Conservation (phyloP, 148 eudicot species). For the Rhododendron williamsianum region DNA sequence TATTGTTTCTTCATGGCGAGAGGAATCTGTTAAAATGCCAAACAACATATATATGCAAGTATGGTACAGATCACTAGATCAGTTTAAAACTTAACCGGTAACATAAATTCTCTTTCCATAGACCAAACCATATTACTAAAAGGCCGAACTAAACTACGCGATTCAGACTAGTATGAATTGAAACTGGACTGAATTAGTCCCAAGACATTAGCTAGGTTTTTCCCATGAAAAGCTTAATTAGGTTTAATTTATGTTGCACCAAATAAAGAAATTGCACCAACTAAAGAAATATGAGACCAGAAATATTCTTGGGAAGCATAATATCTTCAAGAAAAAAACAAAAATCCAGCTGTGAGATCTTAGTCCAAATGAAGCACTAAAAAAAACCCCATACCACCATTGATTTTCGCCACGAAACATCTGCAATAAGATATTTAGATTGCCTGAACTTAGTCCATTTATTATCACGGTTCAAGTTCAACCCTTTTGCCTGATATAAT, state of each 20-base stretch:
- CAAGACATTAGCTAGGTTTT: neutral
- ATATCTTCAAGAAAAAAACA: neutral
- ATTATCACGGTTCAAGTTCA: neutral
- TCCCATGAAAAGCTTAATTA: too few relatives aligned
- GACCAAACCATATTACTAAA: neutral
- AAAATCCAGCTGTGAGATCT: neutral
- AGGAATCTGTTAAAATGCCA: too few relatives aligned
- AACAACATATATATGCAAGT: too few relatives aligned
- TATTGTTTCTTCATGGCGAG: too few relatives aligned
- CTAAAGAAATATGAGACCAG: neutral
- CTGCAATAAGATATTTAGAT: neutral
- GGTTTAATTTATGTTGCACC: too few relatives aligned
- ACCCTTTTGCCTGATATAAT: neutral
- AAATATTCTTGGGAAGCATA: neutral
- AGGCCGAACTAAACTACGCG: too few relatives aligned
- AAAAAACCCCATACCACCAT: neutral
- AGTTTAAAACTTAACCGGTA: neutral
- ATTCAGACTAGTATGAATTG: neutral
- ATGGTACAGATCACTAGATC: neutral
- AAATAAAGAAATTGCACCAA: neutral
- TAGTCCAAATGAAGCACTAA: neutral
- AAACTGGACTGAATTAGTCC: neutral
- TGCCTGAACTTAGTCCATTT: neutral
- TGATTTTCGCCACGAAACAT: neutral
- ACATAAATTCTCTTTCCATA: too few relatives aligned